Evolutionary conservation across 2,329 filamentous ascomycete species (phyloP), one percentile per base, ranked within the genome.

Genomic region (Colletotrichum eleusines): DNA sequence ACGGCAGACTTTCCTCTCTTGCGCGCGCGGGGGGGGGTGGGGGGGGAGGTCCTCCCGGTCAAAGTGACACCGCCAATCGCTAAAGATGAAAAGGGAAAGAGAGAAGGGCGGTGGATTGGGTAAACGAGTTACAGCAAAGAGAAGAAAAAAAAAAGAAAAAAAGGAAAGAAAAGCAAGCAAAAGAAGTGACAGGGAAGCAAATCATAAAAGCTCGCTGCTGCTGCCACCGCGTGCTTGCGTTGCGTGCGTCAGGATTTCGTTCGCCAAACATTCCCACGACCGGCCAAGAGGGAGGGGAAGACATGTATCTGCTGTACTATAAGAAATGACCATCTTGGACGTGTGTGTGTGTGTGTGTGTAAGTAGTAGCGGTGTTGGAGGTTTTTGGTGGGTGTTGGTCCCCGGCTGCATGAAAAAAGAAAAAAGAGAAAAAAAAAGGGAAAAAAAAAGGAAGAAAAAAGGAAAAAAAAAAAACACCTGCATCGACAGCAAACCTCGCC

Each of bases 231-330:
- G 23, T 48, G 58, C 51, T 31, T 42, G 40, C 40, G 42, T 40
- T 63, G 48, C 67, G 50, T 54, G 57, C 42, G 14, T 12, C 42
- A 12, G 42, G 42, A 9, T 23, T 59, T 65, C 61, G 61, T 65
- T 66, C 63, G 67, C 68, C 68, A 71, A 68, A 68, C 68, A 53
- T 62, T n/a, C 23, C n/a, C 57, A 51, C 35, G 46, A 35, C 55
- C 55, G 64, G 55, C 9, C 35, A 42, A 59, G 42, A 38, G 18
- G 28, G 5, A 9, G 42, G 18, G 26, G 18, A 9, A 40, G 38
- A 5, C 3, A 14, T 53, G 31, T 4, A 33, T 16, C 18, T 18
- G 40, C 40, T 42, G 40, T 18, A 5, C 31, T 42, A 7, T 26
- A 20, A 44, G 54, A 55, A 38, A 54, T 61, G 57, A 61, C 55